phyloP scores from a whole-genome alignment of 805 yeast species.

The Pichia eremophila region DNA sequence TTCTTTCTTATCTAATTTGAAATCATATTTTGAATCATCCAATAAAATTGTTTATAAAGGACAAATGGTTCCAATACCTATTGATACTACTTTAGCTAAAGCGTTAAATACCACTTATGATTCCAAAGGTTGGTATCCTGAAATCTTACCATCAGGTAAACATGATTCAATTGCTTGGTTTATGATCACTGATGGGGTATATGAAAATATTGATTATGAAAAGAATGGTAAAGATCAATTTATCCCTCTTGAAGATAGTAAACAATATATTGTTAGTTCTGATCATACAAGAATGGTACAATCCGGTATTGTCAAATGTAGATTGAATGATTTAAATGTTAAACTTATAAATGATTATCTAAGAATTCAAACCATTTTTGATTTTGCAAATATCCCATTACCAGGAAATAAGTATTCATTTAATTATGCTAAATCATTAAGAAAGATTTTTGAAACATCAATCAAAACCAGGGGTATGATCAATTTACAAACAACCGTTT shows the following conservation, averaged over 20 bases:
- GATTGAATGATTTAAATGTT: constrained; percentile 19
- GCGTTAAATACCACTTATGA: constrained; percentile 37
- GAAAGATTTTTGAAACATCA: constrained; percentile 47
- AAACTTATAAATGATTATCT: constrained; percentile 7
- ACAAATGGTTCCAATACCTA: constrained; percentile 68
- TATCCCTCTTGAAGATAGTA: constrained; percentile 10
- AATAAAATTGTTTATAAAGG: constrained; percentile 51
- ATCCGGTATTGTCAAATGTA: constrained; percentile 43
- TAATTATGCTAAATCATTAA: constrained; percentile 41
- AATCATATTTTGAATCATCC: constrained; percentile 48
- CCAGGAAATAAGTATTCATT: constrained; percentile 21
- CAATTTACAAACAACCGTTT: constrained; percentile 48
- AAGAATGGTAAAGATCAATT: constrained; percentile 12
- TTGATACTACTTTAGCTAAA: constrained; percentile 60
- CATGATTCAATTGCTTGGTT: constrained; percentile 84
- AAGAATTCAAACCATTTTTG: constrained; percentile 5
- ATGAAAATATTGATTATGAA: constrained; percentile 15
- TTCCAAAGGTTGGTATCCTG: constrained; percentile 17
- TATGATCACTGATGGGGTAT: constrained; percentile 46
- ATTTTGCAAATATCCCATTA: constrained; percentile 3
- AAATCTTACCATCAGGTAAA: constrained; percentile 45
- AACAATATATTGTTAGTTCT: constrained; percentile 57
- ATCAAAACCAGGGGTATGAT: constrained; percentile 24
- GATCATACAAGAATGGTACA: constrained; percentile 59
- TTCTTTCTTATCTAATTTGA: constrained; percentile 50